Evolutionary conservation across 805 yeast genomes (phyloP).

Genomic region (Saturnispora besseyi): DNA sequence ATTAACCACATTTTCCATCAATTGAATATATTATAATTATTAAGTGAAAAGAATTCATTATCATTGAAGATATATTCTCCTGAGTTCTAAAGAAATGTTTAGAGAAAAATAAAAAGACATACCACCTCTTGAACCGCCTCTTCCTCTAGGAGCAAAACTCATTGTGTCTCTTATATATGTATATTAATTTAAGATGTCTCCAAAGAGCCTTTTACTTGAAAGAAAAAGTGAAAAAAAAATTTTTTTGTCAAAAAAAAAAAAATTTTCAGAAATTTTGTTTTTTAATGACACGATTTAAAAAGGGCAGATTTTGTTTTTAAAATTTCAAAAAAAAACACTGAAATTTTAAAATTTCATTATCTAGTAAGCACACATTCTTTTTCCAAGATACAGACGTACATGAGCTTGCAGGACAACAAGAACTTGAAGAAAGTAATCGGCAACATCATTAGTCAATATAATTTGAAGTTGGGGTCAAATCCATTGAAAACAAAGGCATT

Average conservation of each 20-base stretch:
- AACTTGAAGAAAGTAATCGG: background rate
- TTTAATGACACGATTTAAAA: background rate
- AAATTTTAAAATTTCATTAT: background rate
- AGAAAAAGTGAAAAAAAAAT: conserved; percentile 3
- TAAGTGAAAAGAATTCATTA: no score
- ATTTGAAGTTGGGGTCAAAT: conserved; percentile 32
- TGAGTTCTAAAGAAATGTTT: no score
- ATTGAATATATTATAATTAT: background rate
- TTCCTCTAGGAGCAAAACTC: conserved; percentile 46
- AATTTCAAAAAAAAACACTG: background rate
- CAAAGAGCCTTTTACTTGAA: background rate
- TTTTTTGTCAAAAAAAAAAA: conserved; percentile 1
- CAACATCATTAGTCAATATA: conserved; percentile 20
- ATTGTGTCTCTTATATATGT: conserved; percentile 30
- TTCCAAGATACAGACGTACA: background rate
- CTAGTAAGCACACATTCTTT: background rate
- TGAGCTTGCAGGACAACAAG: background rate
- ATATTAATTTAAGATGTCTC: background rate
- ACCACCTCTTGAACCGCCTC: conserved; percentile 44
- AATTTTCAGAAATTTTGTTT: background rate
- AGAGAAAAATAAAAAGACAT: conserved; percentile 2
- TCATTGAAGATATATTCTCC: no score
- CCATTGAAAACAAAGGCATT: conserved; percentile 53
- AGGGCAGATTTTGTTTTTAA: background rate
- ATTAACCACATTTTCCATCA: background rate